Base-by-base conservation (phyloP, 1,139 yeast species). In the Blastobotrys arbuscula region DNA sequence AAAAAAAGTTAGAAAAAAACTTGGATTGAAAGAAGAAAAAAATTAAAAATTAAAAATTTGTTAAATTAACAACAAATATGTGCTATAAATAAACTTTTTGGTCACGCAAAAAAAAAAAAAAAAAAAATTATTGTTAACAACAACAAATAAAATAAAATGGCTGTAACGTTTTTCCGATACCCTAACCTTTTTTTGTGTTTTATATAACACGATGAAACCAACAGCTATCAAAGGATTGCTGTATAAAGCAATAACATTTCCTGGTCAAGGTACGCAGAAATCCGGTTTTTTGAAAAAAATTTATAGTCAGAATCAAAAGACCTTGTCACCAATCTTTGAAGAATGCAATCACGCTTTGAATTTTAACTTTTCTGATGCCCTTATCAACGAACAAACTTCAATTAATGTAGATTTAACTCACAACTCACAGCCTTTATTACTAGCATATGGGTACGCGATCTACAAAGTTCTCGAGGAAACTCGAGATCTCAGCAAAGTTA, bases 381-480 rank as follows among this genome's bases (percentile, higher is more conserved):
- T 62, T 28, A 52, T 61, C 12, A 54, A 55, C 16, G 57, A 57
- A 18, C 44, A 51, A 15, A 52, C 51, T 13, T 20, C 50, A 36
- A 50, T 65, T 42, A 57, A 62, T 42, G 52, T 64, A 19, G 79
- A 85, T 1, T 64, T 76, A 18, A 45, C 48, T 5, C 31, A 23
- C 41, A 73, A 77, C 58, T 83, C 84, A 15, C 86, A 81, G 65
- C 85, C 85, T 1, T 78, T 83, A 31, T 76, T 81, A 18, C 63
- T 81, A 38, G 68, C 78, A 2, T 66, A 79, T 7, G 71, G 81
- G 2, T 70, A 67, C 51, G 64, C 75, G 8, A 64, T 72, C 15
- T 59, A 64, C 51, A 59, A 67, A 45, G 55, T 72, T 2, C 51
- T 74, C 36, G 55, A 60, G n/a, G 48, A 44, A 15, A 10, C 35